Conservation (phyloP, 768 basidiomycete genomes). For the Hypsizygus marmoreus region DNA sequence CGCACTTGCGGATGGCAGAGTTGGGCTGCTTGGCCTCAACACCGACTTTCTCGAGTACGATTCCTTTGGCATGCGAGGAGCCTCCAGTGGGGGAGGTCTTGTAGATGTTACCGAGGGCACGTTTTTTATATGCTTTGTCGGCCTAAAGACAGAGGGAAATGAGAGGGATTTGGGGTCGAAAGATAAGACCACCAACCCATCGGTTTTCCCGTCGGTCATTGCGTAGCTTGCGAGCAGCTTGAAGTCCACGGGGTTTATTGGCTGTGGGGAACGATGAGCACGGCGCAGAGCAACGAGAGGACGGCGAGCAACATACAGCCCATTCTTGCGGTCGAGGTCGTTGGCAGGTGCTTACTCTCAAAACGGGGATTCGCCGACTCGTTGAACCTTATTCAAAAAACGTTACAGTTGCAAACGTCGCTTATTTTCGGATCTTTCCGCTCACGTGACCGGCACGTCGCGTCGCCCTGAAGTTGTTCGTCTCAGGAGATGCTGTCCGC, state of each 20-base stretch:
- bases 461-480: not conserved
- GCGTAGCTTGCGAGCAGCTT: constrained; percentile 98
- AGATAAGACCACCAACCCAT: constrained; percentile 67
- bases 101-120: constrained; percentile 98
- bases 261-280: constrained; percentile 46
- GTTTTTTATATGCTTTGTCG: constrained; percentile 99
- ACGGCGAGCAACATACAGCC: constrained; percentile 83
- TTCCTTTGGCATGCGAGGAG: constrained; percentile 99
- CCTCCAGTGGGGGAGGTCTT: constrained; percentile 99
- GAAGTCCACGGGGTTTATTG: constrained; percentile 99
- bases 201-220: constrained; percentile 93
- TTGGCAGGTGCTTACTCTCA: constrained; percentile 28
- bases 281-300: constrained; percentile 11
- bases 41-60: constrained; percentile 99
- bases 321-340: constrained; percentile 71
- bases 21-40: constrained; percentile 99
- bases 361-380: constrained; percentile 30
- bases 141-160: constrained; percentile 52
- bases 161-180: not conserved
- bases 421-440: constrained; percentile 4
- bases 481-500: too few species aligned
- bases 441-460: constrained; percentile 18
- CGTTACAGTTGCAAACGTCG: constrained; percentile 31
- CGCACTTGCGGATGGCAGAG: constrained; percentile 99
- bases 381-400: constrained; percentile 50